Percentiles rank a stretch among this genome's conserved stretches.
These are phyloP conservation scores for Botrytis medusae DNA, from an alignment of 2,329 filamentous ascomycete species.

Conservation along the genomic window DNA sequence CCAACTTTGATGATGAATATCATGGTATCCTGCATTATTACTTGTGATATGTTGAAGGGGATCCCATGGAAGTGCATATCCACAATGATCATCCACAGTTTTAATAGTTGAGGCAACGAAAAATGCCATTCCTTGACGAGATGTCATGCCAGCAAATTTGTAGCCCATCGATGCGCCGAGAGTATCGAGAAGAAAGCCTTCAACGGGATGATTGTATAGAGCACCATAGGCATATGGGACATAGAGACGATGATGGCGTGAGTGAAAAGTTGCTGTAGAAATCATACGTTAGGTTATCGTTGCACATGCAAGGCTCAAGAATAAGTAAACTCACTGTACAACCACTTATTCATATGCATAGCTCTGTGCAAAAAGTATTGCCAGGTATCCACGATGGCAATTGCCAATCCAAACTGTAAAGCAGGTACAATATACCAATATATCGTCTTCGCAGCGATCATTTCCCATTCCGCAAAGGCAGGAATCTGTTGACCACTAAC, in stretches of 20 bases:
- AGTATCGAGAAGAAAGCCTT: constrained; percentile 92
- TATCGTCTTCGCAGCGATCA: constrained; percentile 69
- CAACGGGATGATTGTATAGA: constrained; percentile 93
- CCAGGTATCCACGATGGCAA: constrained; percentile 87
- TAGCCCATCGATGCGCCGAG: constrained; percentile 83
- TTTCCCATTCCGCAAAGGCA: constrained; percentile 81
- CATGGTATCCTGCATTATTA: constrained; percentile 96
- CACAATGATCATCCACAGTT: constrained; percentile 96
- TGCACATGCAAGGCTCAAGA: background rate
- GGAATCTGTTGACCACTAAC: constrained; percentile 56
- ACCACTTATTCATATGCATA: constrained; percentile 97
- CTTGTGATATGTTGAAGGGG: constrained; percentile 87
- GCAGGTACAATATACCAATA: constrained; percentile 78
- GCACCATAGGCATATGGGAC: constrained; percentile 97
- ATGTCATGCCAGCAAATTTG: constrained; percentile 77
- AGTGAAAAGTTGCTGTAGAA: constrained; percentile 76
- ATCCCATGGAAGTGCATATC: constrained; percentile 94
- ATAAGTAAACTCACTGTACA: constrained; percentile 71
- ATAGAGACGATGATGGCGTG: constrained; percentile 92
- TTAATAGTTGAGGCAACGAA: constrained; percentile 90
- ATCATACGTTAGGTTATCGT: constrained; percentile 24
- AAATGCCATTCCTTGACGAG: constrained; percentile 84
- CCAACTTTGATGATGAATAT: constrained; percentile 98
- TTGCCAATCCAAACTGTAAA: constrained; percentile 73
- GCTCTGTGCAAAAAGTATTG: constrained; percentile 95